Base-by-base conservation (phyloP, 1,139 yeast species). In the Debaryomycetaceae sp. region DNA sequence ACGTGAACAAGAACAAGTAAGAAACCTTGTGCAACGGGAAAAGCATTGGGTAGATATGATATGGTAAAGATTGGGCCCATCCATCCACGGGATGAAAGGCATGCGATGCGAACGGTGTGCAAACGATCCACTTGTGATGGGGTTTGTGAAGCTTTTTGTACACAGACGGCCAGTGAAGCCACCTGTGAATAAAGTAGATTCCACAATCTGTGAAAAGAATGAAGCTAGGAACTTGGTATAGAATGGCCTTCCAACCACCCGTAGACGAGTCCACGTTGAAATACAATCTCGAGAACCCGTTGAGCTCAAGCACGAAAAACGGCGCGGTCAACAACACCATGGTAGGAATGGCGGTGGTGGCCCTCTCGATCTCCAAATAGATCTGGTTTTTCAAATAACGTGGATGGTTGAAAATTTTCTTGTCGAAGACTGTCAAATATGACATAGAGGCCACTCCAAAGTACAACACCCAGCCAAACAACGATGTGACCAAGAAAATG, bases 31-130 rank as follows among this genome's bases (percentile, higher is more conserved):
- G 95, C 55, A 93, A 78, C 41, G 98, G 99, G 81, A 93, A 87
- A 31, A 93, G 48, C 63, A 93, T 78, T 50, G 98, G 98, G 69
- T 79, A 93, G 49, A 90, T 52, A 65, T 93, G 99, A 71, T 93
- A 93, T 24, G 99, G 97, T 51, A 93, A 63, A 39, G 96, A 86
- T 73, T 93, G 99, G 48, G 81, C 72, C 72, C 87, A 93, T 37
- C 99, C 99, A 61, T 93, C 99, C 44, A 93, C 84, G 11, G 99
- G 99, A 68, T 93, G 97, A 89, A 93, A 93, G 22, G 99, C 98
- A 63, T 91, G 98, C 9, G 97, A 89, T 1, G 99, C 99, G 69
- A 86, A 93, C 34, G 99, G 99, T 4, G 99, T 91, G 53, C 98
- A 93, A 42, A 93, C 97, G 58, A 93, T 83, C 99, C 99, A 93